Base-by-base conservation (phyloP, 2,329 filamentous ascomycete genomes). In the Leptographium radiaticola region DNA sequence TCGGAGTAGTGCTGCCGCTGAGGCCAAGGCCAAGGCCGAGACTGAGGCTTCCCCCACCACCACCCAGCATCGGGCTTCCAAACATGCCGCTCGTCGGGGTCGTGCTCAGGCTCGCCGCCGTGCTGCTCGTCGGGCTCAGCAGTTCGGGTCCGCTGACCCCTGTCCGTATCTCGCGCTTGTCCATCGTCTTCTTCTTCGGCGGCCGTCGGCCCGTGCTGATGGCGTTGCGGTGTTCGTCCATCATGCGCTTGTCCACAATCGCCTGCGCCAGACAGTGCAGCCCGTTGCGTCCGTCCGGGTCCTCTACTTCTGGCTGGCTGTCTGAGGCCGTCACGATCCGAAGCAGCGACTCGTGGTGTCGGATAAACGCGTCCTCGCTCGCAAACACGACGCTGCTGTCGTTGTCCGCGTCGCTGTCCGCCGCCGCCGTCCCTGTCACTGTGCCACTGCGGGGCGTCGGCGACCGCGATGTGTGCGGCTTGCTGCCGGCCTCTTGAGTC, bases 251-350 rank as follows among this genome's bases (percentile, higher is more conserved):
- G 58, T 71, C 70, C 1, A 80, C 64, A n/a, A 71, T 71, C 8
- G 73, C 75, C 56, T 74, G 71, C 2, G 77, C 77, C n/a, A 81
- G 71, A 56, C 76, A 79, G 58, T 81, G 78, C 16, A 81, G 67
- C 10, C 72, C 77, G 56, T 81, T 81, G 25, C 76, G 73, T 6
- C 78, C 77, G 6, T 71, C 62, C 1, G 63, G 42, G 57, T 76
- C 72, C 57, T 75, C 71, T 16, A 62, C 52, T 8, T 52, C 58
- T 0, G 69, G 63, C 44, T 68, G 61, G 16, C 58, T 61, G 49
- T 64, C 59, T 4, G 68, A 67, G 2, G 62, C 63, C 9, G 62
- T 64, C 31, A 75, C 65, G 33, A 69, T 63, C 20, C 60, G 62
- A 39, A 74, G 57, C 6, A 75, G 65, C 10, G 66, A 63, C 20